Evolutionary conservation across 495 filamentous ascomycete species (phyloP), one percentile per base, ranked within the genome.

Genomic region (Tuber melanosporum): DNA sequence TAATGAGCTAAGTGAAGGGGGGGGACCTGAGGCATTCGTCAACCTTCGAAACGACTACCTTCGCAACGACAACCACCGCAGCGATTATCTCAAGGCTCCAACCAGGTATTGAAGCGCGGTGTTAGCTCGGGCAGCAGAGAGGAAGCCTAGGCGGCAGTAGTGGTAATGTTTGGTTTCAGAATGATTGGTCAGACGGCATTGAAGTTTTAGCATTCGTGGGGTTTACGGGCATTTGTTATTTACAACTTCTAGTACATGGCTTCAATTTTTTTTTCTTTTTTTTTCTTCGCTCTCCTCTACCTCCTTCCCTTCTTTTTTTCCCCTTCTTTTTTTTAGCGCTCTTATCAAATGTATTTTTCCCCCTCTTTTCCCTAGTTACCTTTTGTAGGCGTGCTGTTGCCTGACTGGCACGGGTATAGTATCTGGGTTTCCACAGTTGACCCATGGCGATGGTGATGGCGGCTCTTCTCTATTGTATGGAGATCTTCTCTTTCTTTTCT

Each of bases 21-120:
- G 95, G 73, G 94, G 94, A 73, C 89, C 91, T 44, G 95, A 92
- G 71, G 91, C 94, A 73, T 94, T 99, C 84, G 89, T 99, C 80
- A 94, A 95, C 85, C 88, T 98, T 75, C 85, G 86, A 22, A 88
- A 91, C 83, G 89, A 91, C 74, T 85, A 91, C 85, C 84, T 92
- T 49, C 46, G 20, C 49, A 69, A 78, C 57, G 73, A 71, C 69
- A 47, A 72, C 71, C 74, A 73, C 70, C n/a, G 71, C 17, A 70
- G 70, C 39, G 71, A 66, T 66, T 66, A 66, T 66, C 57, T 66
- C 57, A 66, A 36, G 32, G 17, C 57, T 5, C n/a, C 57, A 36
- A 66, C 57, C 17, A 66, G 57, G 26, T 66, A 66, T 66, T 66
- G 57, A 66, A 66, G 57, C 26, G 26, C 12, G 57, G 57, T 66